Base-by-base conservation (phyloP, 2,329 filamentous ascomycete genomes). In the Xylaria hypoxylon region DNA sequence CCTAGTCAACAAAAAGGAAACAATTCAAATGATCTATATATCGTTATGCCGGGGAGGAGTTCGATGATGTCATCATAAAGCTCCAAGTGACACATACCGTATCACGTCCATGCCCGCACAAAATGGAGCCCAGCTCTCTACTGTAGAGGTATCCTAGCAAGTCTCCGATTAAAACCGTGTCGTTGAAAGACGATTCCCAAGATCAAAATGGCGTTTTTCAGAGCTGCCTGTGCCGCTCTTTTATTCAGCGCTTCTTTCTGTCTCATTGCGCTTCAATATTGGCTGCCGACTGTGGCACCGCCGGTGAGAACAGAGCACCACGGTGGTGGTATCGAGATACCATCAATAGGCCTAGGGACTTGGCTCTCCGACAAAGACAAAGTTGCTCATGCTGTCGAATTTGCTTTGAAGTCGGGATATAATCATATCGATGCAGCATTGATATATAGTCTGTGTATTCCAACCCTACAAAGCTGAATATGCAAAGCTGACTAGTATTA, bases 371-470 rank as follows among this genome's bases (percentile, higher is more conserved):
- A 76, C 5, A 70, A 57, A 38, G 67, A 70, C n/a, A 70, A 73
- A 70, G 74, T 75, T 50, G 69, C 75, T 3, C 72, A 75, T 64
- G 74, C 73, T 3, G 74, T 76, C 15, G 66, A 76, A 47, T 75
- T 74, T 55, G 75, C 76, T 6, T 38, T 77, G 24, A 64, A 73
- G 5, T 66, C 68, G 5, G 76, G 75, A 3, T 77, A 77, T 51
- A 71, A 66, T 19, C 76, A 77, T 28, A 69, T 77, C 26, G 75
- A 77, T 50, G 73, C 74, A 6, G 76, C 76, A 38, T 66, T 70
- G 17, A 74, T 76, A 48, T 77, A 77, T 44, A 66, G 76, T 77
- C 64, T 10, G 51, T 56, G 42, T 28, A 40, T 2, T 44, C 22
- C 15, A 44, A 3, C 19, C 31, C 15, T 19, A 5, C 10, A 5